phyloP scores from a whole-genome alignment of 257 asterid species.

The Cruciata laevipes region DNA sequence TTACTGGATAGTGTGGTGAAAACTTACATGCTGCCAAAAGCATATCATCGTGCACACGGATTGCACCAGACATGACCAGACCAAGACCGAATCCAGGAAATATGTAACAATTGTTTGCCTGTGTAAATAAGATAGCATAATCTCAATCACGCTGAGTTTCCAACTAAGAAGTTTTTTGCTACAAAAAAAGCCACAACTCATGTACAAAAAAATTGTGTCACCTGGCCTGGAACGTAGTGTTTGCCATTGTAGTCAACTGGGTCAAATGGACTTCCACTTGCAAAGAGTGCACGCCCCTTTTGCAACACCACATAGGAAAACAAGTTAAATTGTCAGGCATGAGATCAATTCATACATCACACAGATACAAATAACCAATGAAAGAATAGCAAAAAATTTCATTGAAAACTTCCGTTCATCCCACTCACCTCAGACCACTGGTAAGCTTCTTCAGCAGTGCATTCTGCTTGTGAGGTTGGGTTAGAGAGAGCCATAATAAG shows the following conservation, averaged over 20 bases:
- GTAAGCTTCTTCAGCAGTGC: slow-evolving; percentile 97
- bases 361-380: neutral
- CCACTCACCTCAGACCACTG: slow-evolving; percentile 84
- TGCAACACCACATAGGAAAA: slow-evolving; percentile 11
- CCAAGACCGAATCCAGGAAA: slow-evolving; percentile 96
- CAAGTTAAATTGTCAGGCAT: neutral
- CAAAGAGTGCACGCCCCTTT: slow-evolving; percentile 78
- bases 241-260: slow-evolving; percentile 65
- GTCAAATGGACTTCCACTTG: slow-evolving; percentile 95
- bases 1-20: neutral
- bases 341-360: neutral
- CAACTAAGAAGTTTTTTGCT: neutral
- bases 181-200: slow-evolving; percentile 1
- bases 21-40: slow-evolving; percentile 93
- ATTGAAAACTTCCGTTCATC: neutral
- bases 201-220: slow-evolving; percentile 14
- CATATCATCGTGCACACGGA: slow-evolving; percentile 92
- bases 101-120: slow-evolving; percentile 95
- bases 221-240: slow-evolving; percentile 72
- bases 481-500: slow-evolving; percentile 95
- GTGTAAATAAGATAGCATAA: slow-evolving; percentile 14
- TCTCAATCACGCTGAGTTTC: neutral
- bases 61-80: slow-evolving; percentile 79
- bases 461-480: slow-evolving; percentile 97
- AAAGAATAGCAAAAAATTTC: neutral